These are phyloP conservation scores for Agapanthus africanus DNA, from an alignment of 106 monocot genomes.

Conservation along the genomic window DNA sequence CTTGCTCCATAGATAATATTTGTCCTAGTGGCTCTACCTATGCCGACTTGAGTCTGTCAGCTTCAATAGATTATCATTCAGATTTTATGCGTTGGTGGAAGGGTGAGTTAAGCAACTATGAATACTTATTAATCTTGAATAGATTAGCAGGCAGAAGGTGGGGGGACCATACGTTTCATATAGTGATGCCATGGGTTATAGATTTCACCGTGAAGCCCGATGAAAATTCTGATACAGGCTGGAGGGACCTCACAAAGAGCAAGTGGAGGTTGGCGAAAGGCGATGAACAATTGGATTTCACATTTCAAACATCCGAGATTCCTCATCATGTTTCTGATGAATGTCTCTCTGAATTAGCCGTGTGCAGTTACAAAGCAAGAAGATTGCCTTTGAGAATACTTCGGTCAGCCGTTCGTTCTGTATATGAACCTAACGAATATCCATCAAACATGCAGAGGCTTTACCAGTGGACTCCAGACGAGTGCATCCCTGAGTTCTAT, in stretches of 20 bases:
- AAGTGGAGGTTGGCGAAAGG: slow-evolving; percentile 98
- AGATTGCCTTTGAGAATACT: slow-evolving; percentile 77
- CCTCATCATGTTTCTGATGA: slow-evolving; percentile 99
- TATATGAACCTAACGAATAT: slow-evolving; percentile 98
- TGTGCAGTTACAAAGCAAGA: slow-evolving; percentile 98
- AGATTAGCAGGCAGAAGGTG: slow-evolving; percentile 94
- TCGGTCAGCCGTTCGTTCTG: slow-evolving; percentile 81
- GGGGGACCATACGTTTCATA: slow-evolving; percentile 92
- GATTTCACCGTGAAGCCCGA: slow-evolving; percentile 87
- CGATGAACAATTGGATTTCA: slow-evolving; percentile 97
- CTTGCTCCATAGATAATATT: slow-evolving; percentile 19
- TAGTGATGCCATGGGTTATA: slow-evolving; percentile 98
- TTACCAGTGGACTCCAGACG: slow-evolving; percentile 99
- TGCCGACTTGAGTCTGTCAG: slow-evolving; percentile 39
- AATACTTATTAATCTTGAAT: slow-evolving; percentile 85
- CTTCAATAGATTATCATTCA: slow-evolving; percentile 49
- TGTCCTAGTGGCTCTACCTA: slow-evolving; percentile 44
- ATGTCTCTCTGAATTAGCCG: slow-evolving; percentile 94
- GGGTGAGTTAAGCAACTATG: slow-evolving; percentile 93
- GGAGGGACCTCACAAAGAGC: slow-evolving; percentile 94
- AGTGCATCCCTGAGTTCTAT: slow-evolving; percentile 98
- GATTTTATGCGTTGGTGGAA: slow-evolving; percentile 75
- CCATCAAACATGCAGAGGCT: slow-evolving; percentile 96
- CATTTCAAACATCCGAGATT: slow-evolving; percentile 83
- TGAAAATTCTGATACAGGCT: slow-evolving; percentile 75